These are phyloP conservation scores for Fraxinus pennsylvanica DNA, from an alignment of 257 asterid genomes.

Conservation along the genomic window DNA sequence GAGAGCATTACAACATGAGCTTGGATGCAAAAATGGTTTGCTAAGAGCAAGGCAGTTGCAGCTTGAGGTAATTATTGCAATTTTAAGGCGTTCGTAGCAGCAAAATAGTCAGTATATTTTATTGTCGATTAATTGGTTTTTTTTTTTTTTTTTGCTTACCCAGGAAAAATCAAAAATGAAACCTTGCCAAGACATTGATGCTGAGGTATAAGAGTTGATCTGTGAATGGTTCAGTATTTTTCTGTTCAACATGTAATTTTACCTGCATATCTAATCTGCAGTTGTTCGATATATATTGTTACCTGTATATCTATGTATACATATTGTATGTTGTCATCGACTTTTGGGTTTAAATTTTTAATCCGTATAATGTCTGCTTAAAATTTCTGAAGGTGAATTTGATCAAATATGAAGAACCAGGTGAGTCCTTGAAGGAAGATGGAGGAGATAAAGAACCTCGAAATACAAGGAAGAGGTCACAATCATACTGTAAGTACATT, in stretches of 20 bases:
- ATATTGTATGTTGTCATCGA: neutral
- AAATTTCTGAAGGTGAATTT: constrained; percentile 32
- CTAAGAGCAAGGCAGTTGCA: constrained; percentile 47
- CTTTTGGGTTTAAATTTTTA: neutral
- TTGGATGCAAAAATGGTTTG: constrained; percentile 59
- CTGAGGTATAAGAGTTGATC: constrained; percentile 43
- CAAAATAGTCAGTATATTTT: constrained; percentile 1
- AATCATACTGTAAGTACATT: constrained; percentile 46
- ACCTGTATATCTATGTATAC: neutral
- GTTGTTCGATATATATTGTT: neutral
- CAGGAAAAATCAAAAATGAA: constrained; percentile 36
- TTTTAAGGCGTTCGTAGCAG: neutral
- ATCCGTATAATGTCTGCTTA: constrained; percentile 1
- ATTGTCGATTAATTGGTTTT: neutral
- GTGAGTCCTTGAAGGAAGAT: constrained; percentile 30
- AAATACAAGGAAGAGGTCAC: constrained; percentile 32
- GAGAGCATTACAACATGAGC: constrained; percentile 66
- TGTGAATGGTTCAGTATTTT: neutral
- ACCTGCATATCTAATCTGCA: neutral
- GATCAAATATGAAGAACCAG: constrained; percentile 25
- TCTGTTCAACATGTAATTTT: neutral
- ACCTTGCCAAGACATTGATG: constrained; percentile 29
- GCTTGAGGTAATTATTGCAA: constrained; percentile 45
- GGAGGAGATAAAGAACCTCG: constrained; percentile 33
- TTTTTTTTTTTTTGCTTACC: constrained; percentile 8